Base-by-base conservation (phyloP, 441 rosid species). In the Syzygium malaccense region DNA sequence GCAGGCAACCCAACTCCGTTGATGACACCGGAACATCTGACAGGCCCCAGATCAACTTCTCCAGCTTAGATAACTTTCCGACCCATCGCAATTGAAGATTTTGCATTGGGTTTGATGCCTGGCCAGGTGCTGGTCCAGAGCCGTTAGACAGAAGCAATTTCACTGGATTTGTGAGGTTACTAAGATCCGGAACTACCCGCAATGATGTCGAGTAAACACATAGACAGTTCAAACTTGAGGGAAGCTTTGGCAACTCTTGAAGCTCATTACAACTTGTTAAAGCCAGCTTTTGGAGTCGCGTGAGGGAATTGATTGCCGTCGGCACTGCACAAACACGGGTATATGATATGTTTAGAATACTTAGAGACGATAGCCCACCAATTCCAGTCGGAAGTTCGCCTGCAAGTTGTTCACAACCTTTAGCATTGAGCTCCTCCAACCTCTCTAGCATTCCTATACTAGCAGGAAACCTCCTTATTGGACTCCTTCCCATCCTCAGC, bases 401-500 rank as follows among this genome's bases (percentile, higher is more conserved):
- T 14, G 2, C 32, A 60, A 60, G 68, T 13, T 28, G 18, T 28
- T 2, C 7, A 28, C 68, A 60, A 14, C 0, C 7, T 0, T 5
- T 0, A 18, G 68, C 68, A 60, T 6, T 0, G 4, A 60, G 66
- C 66, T 28, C 6, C 8, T n/a, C 33, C 68, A 62, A 62, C 18
- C 32, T 28, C 32, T 58, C 30, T 2, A 58, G n/a, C 64, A 58
- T 58, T 26, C 64, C 64, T 12, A 58, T 58, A 58, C 30, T 4
- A 0, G 30, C 30, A 26, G 15, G 64, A 11, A 58, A 58, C 64
- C 15, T 58, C 64, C 64, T 26, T 26, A 58, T 58, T 14, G 6
- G 15, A 26, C 30, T 26, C 0, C 1, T 0, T 0, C 6, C 0
- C 5, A 58, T 58, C 0, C n/a, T 9, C 6, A 58, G 4, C 64